Conservation (phyloP, 768 basidiomycete genomes). For the Epithele typhae region DNA sequence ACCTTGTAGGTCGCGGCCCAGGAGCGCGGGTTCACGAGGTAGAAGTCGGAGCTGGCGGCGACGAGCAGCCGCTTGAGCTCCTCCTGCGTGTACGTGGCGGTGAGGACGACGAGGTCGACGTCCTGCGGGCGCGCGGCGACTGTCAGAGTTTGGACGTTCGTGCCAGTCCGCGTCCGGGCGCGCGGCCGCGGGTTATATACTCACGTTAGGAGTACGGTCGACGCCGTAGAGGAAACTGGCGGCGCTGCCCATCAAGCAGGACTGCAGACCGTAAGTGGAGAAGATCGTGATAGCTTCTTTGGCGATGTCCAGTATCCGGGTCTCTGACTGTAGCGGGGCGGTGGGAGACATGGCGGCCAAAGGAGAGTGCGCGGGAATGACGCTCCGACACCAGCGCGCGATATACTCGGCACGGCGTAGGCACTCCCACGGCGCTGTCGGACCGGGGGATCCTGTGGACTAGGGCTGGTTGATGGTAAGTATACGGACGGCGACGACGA, state of each 20-base stretch:
- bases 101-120: slow-evolving; percentile 12
- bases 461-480: too few relatives aligned
- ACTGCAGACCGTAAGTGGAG: slow-evolving; percentile 20
- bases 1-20: slow-evolving; percentile 15
- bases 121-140: background rate
- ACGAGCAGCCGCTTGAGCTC: slow-evolving; percentile 15
- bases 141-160: too few relatives aligned
- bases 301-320: slow-evolving; percentile 5
- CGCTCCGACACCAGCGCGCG: too few relatives aligned
- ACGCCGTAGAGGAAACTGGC: slow-evolving; percentile 38
- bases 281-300: slow-evolving; percentile 11
- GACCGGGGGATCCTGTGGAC: too few relatives aligned
- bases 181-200: background rate
- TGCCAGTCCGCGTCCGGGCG: background rate
- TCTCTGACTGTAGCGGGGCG: too few relatives aligned
- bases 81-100: slow-evolving; percentile 9
- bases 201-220: slow-evolving; percentile 32
- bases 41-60: slow-evolving; percentile 9
- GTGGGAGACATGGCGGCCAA: too few relatives aligned
- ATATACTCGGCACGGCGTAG: too few relatives aligned
- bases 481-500: too few relatives aligned
- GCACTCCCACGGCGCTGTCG: too few relatives aligned
- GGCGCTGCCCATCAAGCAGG: slow-evolving; percentile 37
- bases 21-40: slow-evolving; percentile 6
- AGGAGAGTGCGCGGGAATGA: too few relatives aligned